Percentiles rank a stretch among this genome's conserved stretches.
Conservation (phyloP, 305 asterid species). For the Solanum hybrid region DNA sequence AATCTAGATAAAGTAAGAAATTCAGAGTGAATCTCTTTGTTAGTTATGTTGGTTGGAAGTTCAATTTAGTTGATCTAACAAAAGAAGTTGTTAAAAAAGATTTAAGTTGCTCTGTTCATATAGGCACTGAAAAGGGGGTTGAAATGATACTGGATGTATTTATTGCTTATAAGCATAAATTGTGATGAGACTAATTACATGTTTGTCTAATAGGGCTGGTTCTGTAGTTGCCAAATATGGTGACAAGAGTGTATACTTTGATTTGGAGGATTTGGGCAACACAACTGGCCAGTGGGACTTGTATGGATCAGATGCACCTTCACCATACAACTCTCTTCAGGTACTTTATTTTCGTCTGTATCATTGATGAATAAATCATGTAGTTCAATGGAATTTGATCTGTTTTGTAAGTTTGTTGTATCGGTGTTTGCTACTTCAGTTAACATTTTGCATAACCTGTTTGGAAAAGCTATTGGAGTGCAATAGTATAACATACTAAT, state of each 20-base stretch:
- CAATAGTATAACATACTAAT: not conserved
- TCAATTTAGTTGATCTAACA: not conserved
- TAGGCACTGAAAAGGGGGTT: not conserved
- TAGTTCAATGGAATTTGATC: not conserved
- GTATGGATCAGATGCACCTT: constrained; percentile 96
- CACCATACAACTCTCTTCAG: constrained; percentile 90
- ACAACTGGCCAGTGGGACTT: constrained; percentile 98
- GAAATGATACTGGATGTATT: not conserved
- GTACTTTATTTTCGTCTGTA: constrained; percentile 15
- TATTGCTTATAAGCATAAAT: not conserved
- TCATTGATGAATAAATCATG: not conserved
- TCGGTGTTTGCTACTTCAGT: not conserved
- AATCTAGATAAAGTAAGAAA: not conserved
- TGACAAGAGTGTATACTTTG: constrained; percentile 93
- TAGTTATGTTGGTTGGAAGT: not conserved
- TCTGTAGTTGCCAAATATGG: constrained; percentile 91
- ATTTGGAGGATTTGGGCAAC: constrained; percentile 89
- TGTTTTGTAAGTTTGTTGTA: not conserved
- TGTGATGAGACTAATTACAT: not conserved
- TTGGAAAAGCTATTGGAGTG: not conserved
- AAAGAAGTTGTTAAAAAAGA: too few species aligned
- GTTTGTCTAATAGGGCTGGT: constrained; percentile 45
- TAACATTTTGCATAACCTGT: not conserved
- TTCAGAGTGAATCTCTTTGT: not conserved
- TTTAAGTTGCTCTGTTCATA: not conserved